A percentile compares a stretch with the other conserved stretches of the same genome.
These are phyloP conservation scores for Chrysanthemum makinoi DNA, from an alignment of 129 eudicot genomes.

Conservation along the genomic window DNA sequence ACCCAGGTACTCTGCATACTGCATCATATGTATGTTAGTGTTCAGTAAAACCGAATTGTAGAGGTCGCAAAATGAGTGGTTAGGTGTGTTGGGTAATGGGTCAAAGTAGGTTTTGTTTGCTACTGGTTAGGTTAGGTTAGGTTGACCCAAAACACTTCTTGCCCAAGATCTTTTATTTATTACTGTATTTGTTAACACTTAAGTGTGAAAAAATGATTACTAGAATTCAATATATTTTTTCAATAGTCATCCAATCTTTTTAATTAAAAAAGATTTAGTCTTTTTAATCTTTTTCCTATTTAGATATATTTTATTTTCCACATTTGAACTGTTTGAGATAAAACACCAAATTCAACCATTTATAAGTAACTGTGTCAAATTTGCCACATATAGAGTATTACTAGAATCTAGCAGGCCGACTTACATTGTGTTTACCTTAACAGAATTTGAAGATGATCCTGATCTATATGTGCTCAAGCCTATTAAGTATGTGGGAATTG, in stretches of 20 bases:
- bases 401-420: slow-evolving; percentile 6
- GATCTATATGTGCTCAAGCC: slow-evolving; percentile 95
- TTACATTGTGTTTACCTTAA: neutral
- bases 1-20: slow-evolving; percentile 68
- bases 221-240: neutral
- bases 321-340: neutral
- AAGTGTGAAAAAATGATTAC: neutral
- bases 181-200: neutral
- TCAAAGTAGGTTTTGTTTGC: neutral
- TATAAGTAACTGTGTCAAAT: neutral
- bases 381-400: neutral
- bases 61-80: neutral
- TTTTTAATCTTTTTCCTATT: neutral
- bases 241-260: neutral
- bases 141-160: neutral
- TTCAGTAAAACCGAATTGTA: neutral
- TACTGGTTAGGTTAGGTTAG: neutral
- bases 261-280: neutral
- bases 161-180: neutral
- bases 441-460: slow-evolving; percentile 99
- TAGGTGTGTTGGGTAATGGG: neutral
- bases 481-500: slow-evolving; percentile 87
- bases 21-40: slow-evolving; percentile 1
- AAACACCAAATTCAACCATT: neutral
- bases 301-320: neutral